Evolutionary conservation across 495 filamentous ascomycete species (phyloP).

Genomic region (Margaritispora aquatica): DNA sequence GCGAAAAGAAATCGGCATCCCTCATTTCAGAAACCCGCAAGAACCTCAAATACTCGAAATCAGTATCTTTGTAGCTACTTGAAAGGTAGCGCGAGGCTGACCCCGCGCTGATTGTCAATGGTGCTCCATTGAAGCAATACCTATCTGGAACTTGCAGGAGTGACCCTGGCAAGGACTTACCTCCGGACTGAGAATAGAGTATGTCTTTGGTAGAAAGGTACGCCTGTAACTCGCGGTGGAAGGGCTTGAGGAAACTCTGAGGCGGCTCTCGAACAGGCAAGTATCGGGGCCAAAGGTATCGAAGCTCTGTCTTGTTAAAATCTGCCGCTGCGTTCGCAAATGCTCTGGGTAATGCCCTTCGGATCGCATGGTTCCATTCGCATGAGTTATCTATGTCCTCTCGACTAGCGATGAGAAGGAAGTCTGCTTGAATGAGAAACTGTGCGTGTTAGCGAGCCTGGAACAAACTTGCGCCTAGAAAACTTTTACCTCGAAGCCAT

Average conservation of each 20-base stretch:
- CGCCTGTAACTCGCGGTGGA: background rate
- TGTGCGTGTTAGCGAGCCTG: conserved; percentile 4
- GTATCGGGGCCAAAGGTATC: conserved; percentile 6
- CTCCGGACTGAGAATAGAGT: background rate
- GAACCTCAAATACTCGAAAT: background rate
- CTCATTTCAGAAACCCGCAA: background rate
- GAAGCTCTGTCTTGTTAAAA: conserved; percentile 3
- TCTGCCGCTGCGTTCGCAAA: background rate
- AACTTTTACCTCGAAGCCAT: conserved; percentile 18
- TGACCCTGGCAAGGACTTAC: background rate
- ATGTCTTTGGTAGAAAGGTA: background rate
- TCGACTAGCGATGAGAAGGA: conserved; percentile 16
- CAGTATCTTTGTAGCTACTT: background rate
- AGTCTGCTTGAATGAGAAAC: conserved; percentile 25
- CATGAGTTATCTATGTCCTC: conserved; percentile 16
- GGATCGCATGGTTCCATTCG: background rate
- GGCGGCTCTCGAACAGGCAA: background rate
- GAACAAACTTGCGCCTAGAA: background rate
- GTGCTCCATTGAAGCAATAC: background rate
- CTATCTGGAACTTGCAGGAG: background rate
- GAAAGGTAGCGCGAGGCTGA: background rate
- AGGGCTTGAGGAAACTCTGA: conserved; percentile 2
- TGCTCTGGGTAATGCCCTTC: background rate
- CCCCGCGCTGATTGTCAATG: background rate
- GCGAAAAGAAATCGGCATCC: background rate